Evolutionary conservation across 306 rosid species (phyloP).

Genomic region (Lupinus albus): DNA sequence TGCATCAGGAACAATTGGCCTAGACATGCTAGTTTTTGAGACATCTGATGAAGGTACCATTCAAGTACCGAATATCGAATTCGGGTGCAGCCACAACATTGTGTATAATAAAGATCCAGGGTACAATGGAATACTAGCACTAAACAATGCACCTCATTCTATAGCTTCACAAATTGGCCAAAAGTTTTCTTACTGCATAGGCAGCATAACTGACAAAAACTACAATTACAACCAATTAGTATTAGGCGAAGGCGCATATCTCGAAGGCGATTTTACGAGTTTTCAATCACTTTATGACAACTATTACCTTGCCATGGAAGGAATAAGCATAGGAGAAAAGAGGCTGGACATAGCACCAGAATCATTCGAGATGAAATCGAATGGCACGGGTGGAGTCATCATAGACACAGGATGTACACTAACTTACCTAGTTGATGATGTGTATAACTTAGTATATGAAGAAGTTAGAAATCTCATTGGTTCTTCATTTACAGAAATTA

Average conservation of each 20-base stretch:
- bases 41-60: slow-evolving; percentile 44
- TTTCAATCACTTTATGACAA: slow-evolving; percentile 14
- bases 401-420: slow-evolving; percentile 46
- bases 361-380: slow-evolving; percentile 31
- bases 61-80: neutral
- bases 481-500: neutral
- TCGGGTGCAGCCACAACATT: slow-evolving; percentile 45
- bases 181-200: slow-evolving; percentile 55
- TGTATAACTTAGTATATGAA: neutral
- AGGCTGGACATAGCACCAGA: slow-evolving; percentile 34
- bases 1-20: slow-evolving; percentile 35
- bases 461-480: slow-evolving; percentile 36
- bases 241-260: slow-evolving; percentile 51
- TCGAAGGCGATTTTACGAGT: slow-evolving; percentile 49
- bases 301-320: slow-evolving; percentile 47
- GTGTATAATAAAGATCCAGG: slow-evolving; percentile 14
- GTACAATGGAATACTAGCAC: slow-evolving; percentile 51
- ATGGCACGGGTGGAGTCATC: slow-evolving; percentile 51
- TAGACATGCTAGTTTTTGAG: slow-evolving; percentile 41
- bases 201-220: slow-evolving; percentile 40
- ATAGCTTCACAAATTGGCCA: slow-evolving; percentile 42
- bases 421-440: slow-evolving; percentile 36
- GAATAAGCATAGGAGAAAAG: slow-evolving; percentile 52
- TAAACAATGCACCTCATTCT: slow-evolving; percentile 28
- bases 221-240: slow-evolving; percentile 48